These are phyloP conservation scores for Paramecium sonneborni DNA, from an alignment of 73 alveolate species.

Conservation along the genomic window DNA sequence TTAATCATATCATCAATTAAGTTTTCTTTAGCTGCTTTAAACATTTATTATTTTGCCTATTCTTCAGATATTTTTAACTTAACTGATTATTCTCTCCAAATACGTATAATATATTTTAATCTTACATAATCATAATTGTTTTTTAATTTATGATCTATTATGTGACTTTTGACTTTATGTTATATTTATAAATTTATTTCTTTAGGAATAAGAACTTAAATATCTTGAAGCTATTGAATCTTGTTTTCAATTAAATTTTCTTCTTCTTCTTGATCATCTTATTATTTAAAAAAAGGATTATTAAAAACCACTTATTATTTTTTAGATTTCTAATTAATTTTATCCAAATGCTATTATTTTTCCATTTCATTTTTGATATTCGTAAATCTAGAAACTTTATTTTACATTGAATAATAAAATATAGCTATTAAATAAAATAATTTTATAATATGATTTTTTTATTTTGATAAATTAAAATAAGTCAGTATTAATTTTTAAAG, in stretches of 20 bases:
- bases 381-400: not conserved
- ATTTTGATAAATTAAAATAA: not conserved
- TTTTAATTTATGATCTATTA: constrained; percentile 37
- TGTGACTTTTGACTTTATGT: constrained; percentile 27
- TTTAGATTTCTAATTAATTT: constrained; percentile 34
- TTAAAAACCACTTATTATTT: not conserved
- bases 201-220: not conserved
- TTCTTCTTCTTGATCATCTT: constrained; percentile 15
- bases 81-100: constrained; percentile 30
- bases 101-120: constrained; percentile 42
- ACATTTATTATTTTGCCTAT: not conserved
- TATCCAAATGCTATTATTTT: not conserved
- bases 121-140: constrained; percentile 28
- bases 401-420: not conserved
- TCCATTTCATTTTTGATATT: constrained; percentile 27
- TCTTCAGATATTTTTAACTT: constrained; percentile 24
- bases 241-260: not conserved
- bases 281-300: constrained; percentile 28
- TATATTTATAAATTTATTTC: not conserved
- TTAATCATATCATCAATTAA: constrained; percentile 8
- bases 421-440: not conserved
- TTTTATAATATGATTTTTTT: too few relatives aligned
- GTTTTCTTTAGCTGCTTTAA: not conserved
- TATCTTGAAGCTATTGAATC: not conserved
- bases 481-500: not conserved